phyloP scores from a whole-genome alignment of 2,329 filamentous ascomycete species.

The Pestalotiopsis sp. region DNA sequence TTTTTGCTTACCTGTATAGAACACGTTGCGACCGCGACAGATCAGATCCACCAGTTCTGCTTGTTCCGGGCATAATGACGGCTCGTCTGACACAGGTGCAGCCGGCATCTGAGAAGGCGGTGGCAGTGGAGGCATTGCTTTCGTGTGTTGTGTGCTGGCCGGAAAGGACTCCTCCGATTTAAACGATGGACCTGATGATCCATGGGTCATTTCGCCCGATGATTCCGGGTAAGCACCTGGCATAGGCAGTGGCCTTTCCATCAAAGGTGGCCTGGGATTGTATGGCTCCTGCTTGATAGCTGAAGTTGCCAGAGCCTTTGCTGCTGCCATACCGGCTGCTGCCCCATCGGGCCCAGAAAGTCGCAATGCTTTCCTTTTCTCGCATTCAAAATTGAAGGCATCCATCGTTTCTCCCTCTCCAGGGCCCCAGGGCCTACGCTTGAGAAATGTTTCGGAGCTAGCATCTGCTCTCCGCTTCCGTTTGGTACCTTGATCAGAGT shows the following conservation, averaged over 20 bases:
- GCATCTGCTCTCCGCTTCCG: neutral
- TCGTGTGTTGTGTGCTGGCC: neutral
- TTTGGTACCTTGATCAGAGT: neutral
- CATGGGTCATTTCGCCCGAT: neutral
- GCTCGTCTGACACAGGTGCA: conserved; percentile 19
- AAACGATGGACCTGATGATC: neutral
- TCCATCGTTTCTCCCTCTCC: too few relatives aligned
- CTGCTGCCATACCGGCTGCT: neutral
- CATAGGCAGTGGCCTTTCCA: neutral
- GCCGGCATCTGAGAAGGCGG: neutral
- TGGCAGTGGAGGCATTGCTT: neutral
- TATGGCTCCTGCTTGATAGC: neutral
- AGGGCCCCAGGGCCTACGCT: too few relatives aligned
- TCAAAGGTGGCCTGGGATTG: neutral
- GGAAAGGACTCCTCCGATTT: neutral
- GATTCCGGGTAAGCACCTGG: neutral
- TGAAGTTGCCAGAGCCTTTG: neutral
- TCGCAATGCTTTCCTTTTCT: too few relatives aligned
- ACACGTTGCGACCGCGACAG: conserved; percentile 56
- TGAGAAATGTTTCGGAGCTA: neutral
- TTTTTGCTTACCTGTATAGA: conserved; percentile 52
- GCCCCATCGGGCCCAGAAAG: neutral
- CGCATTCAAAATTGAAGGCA: too few relatives aligned
- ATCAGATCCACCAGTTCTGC: conserved; percentile 53
- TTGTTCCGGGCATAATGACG: conserved; percentile 49